phyloP scores from a whole-genome alignment of 106 monocot genomes.

The Hemerocallis citrina region DNA sequence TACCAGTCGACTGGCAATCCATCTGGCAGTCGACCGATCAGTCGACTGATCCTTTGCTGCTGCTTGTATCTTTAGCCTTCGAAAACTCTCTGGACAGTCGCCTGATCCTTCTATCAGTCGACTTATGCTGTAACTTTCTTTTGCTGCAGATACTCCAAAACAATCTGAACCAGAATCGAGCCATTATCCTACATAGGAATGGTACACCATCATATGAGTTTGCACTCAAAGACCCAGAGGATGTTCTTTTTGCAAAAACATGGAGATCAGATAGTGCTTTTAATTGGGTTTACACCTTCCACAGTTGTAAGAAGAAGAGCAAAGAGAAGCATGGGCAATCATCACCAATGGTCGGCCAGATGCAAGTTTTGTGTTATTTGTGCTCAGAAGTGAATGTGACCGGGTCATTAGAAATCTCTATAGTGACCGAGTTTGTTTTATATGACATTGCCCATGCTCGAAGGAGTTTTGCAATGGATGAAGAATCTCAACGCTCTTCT shows the following conservation, averaged over 20 bases:
- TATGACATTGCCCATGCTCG: constrained; percentile 72
- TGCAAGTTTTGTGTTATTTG: constrained; percentile 84
- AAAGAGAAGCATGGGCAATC: constrained; percentile 31
- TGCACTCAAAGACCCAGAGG: constrained; percentile 47
- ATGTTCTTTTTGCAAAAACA: constrained; percentile 51
- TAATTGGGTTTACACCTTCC: constrained; percentile 91
- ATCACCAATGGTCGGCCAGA: constrained; percentile 65
- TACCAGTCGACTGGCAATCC: no score
- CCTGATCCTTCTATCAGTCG: no score
- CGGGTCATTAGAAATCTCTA: constrained; percentile 42
- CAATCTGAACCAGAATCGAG: no score
- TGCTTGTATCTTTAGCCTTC: no score
- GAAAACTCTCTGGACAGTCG: no score
- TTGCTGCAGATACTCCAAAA: no score
- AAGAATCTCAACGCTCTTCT: constrained; percentile 19
- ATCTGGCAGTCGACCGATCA: no score
- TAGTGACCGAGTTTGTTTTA: constrained; percentile 58
- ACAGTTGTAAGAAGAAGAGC: constrained; percentile 35
- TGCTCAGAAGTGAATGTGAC: constrained; percentile 47
- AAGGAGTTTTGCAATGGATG: constrained; percentile 30
- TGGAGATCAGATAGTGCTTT: constrained; percentile 61
- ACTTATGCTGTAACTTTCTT: no score
- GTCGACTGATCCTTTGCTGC: no score
- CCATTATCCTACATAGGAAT: constrained; percentile 68
- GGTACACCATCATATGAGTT: constrained; percentile 55